Evolutionary conservation across 306 rosid genomes (phyloP).

Genomic region (Citrullus amarus): DNA sequence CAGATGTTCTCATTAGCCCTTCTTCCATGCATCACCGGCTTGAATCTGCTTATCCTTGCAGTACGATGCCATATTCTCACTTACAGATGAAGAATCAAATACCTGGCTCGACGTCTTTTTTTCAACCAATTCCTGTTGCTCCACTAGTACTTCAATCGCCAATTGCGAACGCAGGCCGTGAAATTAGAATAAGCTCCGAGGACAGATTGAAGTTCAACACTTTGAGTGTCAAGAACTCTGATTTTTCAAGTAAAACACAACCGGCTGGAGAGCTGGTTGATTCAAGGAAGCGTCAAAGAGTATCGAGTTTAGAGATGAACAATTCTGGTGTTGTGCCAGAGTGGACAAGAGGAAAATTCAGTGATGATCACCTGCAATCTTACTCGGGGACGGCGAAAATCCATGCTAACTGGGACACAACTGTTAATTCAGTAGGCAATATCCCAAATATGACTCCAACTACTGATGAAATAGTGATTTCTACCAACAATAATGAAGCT

Average conservation of each 20-base stretch:
- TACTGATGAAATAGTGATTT: conserved; percentile 17
- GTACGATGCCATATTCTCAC: conserved; percentile 25
- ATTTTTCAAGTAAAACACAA: conserved; percentile 44
- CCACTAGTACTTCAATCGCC: conserved; percentile 17
- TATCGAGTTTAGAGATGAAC: conserved; percentile 27
- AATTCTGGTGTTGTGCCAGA: conserved; percentile 23
- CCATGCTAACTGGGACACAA: conserved; percentile 25
- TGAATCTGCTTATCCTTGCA: conserved; percentile 30
- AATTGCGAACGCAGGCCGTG: conserved; percentile 19
- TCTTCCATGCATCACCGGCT: conserved; percentile 26
- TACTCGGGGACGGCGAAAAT: conserved; percentile 19
- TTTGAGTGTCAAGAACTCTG: conserved; percentile 29
- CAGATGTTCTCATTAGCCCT: conserved; percentile 24
- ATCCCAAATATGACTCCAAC: conserved; percentile 21
- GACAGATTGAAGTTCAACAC: conserved; percentile 42
- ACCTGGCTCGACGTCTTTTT: conserved; percentile 21
- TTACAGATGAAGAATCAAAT: conserved; percentile 25
- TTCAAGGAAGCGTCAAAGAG: conserved; percentile 31
- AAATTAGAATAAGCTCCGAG: conserved; percentile 24
- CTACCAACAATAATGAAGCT: conserved; percentile 23
- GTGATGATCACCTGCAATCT: conserved; percentile 18
- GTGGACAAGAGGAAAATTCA: conserved; percentile 19
- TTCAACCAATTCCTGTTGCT: conserved; percentile 34
- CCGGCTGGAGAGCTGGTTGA: conserved; percentile 25
- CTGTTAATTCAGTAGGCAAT: conserved; percentile 18